These are phyloP conservation scores for Hypoxylon rubiginosum DNA, from an alignment of 2,329 filamentous ascomycete species.

Conservation along the genomic window DNA sequence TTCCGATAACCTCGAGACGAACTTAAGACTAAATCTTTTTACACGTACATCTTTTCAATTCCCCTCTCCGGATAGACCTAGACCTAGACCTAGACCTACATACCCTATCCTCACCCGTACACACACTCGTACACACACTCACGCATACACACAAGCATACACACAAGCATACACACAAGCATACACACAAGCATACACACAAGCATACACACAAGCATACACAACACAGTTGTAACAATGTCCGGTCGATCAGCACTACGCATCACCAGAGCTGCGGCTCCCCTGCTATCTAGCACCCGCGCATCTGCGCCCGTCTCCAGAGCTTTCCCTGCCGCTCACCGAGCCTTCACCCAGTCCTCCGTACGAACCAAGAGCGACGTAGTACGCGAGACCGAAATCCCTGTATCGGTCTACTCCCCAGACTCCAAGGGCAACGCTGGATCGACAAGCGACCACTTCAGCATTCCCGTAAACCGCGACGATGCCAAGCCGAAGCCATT, in stretches of 20 bases:
- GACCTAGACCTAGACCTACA: too few species aligned
- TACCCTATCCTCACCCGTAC: constrained; percentile 8
- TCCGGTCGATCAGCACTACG: constrained; percentile 52
- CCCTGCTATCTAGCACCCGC: constrained; percentile 46
- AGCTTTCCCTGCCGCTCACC: constrained; percentile 50
- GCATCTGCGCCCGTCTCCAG: constrained; percentile 41
- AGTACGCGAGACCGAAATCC: constrained; percentile 69
- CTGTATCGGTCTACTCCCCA: constrained; percentile 67
- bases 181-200: too few species aligned
- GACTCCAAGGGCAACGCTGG: constrained; percentile 60
- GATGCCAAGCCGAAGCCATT: constrained; percentile 59
- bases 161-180: too few species aligned
- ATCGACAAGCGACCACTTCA: constrained; percentile 64
- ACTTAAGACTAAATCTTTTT: constrained; percentile 9
- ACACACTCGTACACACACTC: too few species aligned
- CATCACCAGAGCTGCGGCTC: constrained; percentile 50
- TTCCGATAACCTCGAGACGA: constrained; percentile 24
- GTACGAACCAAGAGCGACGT: constrained; percentile 63
- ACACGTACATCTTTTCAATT: constrained; percentile 14
- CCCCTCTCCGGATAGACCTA: constrained; percentile 5
- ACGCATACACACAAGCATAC: too few species aligned
- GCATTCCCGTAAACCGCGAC: constrained; percentile 65
- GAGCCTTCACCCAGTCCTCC: constrained; percentile 56
- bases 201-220: too few species aligned
- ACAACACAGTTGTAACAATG: constrained; percentile 46